A percentile compares a stretch with the other conserved stretches of the same genome.
These are phyloP conservation scores for Trichoderma aggressivum DNA, from an alignment of 2,329 filamentous ascomycete genomes.

Conservation along the genomic window DNA sequence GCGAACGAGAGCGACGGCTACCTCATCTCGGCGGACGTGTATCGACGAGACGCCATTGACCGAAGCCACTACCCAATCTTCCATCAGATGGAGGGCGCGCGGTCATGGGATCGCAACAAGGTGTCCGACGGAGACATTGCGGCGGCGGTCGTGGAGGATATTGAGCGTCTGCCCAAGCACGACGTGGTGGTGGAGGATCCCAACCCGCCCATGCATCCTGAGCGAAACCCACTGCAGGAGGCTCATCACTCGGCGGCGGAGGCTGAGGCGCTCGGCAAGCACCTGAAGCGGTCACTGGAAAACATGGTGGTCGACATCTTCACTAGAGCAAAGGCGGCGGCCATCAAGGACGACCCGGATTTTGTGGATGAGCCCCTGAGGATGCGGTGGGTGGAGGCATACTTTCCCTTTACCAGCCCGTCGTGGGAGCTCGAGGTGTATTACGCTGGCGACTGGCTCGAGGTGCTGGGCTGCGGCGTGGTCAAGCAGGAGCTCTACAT, in stretches of 20 bases:
- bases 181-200: conserved; percentile 76
- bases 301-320: conserved; percentile 89
- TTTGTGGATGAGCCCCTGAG: conserved; percentile 67
- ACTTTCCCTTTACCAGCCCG: conserved; percentile 94
- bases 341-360: conserved; percentile 48
- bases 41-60: conserved; percentile 91
- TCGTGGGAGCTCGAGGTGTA: conserved; percentile 96
- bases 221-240: conserved; percentile 79
- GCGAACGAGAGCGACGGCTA: conserved; percentile 72
- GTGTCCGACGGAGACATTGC: conserved; percentile 58
- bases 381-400: conserved; percentile 93
- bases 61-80: conserved; percentile 94
- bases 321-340: conserved; percentile 67
- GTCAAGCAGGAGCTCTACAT: conserved; percentile 78
- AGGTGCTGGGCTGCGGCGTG: conserved; percentile 90
- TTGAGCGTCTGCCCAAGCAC: conserved; percentile 70
- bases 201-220: conserved; percentile 71
- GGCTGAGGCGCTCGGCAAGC: conserved; percentile 75
- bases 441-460: conserved; percentile 93
- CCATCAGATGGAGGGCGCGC: conserved; percentile 96
- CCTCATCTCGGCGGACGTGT: conserved; percentile 91
- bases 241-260: conserved; percentile 70
- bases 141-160: conserved; percentile 64
- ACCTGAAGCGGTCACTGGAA: conserved; percentile 87
- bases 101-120: conserved; percentile 74